Base-by-base conservation (phyloP, 2,329 filamentous ascomycete genomes). In the Talaromyces sp. region DNA sequence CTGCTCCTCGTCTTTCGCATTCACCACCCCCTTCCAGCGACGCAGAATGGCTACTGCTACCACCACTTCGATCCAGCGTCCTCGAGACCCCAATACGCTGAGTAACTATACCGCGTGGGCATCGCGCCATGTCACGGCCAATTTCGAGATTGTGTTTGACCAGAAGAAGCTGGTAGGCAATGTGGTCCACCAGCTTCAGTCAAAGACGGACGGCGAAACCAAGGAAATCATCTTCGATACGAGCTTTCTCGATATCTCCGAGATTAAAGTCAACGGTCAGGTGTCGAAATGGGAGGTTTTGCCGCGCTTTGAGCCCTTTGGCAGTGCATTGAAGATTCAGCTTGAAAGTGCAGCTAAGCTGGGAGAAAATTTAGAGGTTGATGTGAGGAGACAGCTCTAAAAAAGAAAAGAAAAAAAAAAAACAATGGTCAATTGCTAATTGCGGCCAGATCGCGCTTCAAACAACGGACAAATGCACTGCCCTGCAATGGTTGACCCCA, bases 401-500 rank as follows among this genome's bases (percentile, higher is more conserved):
- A 22, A 22, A 22, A 22, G 22, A 22, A 22, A 22, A 22, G 2
- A 22, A 22, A 47, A 19, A 19, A 19, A 47, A 11, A 3, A 7
- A 44, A 27, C 19, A 42, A 42, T 13, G 30, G 58, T 49, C 62
- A 60, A 44, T 56, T 27, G 36, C 59, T 53, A 55, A 36, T 47
- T 55, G 11, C 5, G 19, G 39, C 33, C 64, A 86, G 74, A 91
- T 96, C 64, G 80, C 84, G 27, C 76, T 97, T 32, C 83, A 90
- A 67, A 98, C 95, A 5, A 98, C 95, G 1, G 84, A 89, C 57
- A 85, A 90, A 70, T 97, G 93, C 76, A 96, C 93, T 11, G 93
- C 93, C 10, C 81, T 99, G 64, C 93, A 98, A 77, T 99, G 95
- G 93, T 84, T 99, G 75, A 93, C 90, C 0, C 92, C 92, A 1